phyloP scores from a whole-genome alignment of 305 asterid species.

The Fraxinus nigra region DNA sequence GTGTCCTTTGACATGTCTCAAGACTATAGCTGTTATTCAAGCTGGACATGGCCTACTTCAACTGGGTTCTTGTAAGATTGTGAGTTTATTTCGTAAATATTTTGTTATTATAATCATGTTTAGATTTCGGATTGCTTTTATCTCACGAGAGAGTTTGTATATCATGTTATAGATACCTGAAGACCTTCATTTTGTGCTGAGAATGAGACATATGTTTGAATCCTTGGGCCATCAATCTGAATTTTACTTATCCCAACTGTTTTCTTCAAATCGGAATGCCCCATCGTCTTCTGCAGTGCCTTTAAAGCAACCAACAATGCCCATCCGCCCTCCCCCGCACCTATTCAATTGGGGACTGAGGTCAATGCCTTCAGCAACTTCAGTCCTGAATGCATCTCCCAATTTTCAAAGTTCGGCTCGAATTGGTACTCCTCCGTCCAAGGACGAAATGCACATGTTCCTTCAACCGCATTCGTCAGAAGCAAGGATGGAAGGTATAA shows the following conservation, averaged over 20 bases:
- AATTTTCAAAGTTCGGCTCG: conserved; percentile 51
- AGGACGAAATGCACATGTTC: conserved; percentile 81
- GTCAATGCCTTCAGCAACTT: conserved; percentile 43
- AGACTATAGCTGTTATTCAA: conserved; percentile 99
- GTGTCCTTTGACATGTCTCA: conserved; percentile 17
- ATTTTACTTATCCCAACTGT: conserved; percentile 84
- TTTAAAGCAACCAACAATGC: conserved; percentile 60
- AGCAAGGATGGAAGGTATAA: conserved; percentile 31
- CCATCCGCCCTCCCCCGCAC: conserved; percentile 61
- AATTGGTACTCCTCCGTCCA: conserved; percentile 51
- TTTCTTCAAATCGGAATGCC: conserved; percentile 67
- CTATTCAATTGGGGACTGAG: conserved; percentile 81
- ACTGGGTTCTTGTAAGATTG: conserved; percentile 98
- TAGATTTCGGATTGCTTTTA: background rate
- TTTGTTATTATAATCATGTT: background rate
- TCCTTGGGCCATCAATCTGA: conserved; percentile 95
- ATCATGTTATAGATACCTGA: conserved; percentile 66
- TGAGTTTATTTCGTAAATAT: conserved; percentile 38
- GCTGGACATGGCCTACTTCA: conserved; percentile 98
- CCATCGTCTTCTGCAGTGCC: conserved; percentile 58
- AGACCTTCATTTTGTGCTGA: conserved; percentile 91
- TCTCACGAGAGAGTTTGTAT: background rate
- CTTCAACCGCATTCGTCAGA: conserved; percentile 72
- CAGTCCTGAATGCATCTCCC: conserved; percentile 46
- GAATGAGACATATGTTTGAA: conserved; percentile 96